phyloP scores from a whole-genome alignment of 805 yeast species.

The Kazachstania martiniae region DNA sequence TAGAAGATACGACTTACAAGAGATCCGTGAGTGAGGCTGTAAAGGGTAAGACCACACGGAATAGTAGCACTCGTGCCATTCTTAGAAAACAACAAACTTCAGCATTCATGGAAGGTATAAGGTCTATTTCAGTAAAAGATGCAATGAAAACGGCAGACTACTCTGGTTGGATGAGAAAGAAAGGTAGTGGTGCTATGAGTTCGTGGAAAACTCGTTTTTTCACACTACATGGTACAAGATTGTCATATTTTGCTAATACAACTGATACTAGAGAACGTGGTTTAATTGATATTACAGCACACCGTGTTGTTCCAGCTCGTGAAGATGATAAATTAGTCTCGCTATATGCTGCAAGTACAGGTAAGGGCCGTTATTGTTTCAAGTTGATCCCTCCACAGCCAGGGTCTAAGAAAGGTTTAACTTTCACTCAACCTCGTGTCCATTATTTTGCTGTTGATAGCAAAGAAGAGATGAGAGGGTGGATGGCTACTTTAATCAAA shows the following conservation, averaged over 20 bases:
- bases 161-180: constrained; percentile 95
- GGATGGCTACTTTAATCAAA: constrained; percentile 92
- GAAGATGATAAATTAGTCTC: constrained; percentile 83
- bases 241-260: constrained; percentile 74
- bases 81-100: constrained; percentile 52
- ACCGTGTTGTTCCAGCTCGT: constrained; percentile 72
- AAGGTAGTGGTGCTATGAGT: constrained; percentile 75
- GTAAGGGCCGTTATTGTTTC: constrained; percentile 88
- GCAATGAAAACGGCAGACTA: constrained; percentile 65
- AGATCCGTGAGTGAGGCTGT: constrained; percentile 41
- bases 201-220: constrained; percentile 84
- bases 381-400: constrained; percentile 95
- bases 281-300: constrained; percentile 89
- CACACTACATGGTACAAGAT: constrained; percentile 82
- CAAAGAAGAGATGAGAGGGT: constrained; percentile 80
- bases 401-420: constrained; percentile 87
- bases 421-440: constrained; percentile 91
- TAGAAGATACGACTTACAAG: constrained; percentile 23
- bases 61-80: constrained; percentile 40
- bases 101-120: constrained; percentile 82
- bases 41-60: constrained; percentile 41
- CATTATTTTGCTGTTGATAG: constrained; percentile 95
- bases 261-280: constrained; percentile 84
- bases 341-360: constrained; percentile 83
- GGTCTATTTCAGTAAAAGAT: constrained; percentile 61